Evolutionary conservation across 2,329 filamentous ascomycete species (phyloP), one percentile per base, ranked within the genome.

Genomic region (Colletotrichum tropicale): DNA sequence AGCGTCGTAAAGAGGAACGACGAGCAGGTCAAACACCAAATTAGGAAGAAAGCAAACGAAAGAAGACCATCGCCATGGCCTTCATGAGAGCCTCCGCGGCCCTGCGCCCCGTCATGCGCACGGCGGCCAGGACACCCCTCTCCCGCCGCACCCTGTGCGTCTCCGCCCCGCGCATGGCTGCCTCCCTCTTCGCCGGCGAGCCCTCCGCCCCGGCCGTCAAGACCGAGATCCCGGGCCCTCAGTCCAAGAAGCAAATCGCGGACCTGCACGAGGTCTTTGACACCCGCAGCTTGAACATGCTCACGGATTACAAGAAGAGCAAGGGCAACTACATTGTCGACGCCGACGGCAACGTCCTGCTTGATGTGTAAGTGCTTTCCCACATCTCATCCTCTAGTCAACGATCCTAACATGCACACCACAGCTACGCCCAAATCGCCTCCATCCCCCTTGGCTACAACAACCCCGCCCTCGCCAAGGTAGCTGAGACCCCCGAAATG

Each of bases 391-490:
- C 38, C 18, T 48, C 9, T n/a, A 12, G 38, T 48, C 18, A 21
- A 48, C 28, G 65, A 55, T 13, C 21, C 62, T 65, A 24, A 65
- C 16, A 26, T 24, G 26, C 16, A 5, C 15, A 18, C 62, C 15
- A 10, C 16, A 94, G 93, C 75, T 96, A 96, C 82, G 94, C 96
- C 67, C 96, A 98, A 86, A 98, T 98, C 82, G 96, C 96, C 77
- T 98, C 95, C 56, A 98, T 98, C 80, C 94, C 96, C 5, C 89
- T 98, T 61, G 96, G 96, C 76, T 98, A 98, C 91, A 98, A 96
- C 90, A 98, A 98, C 87, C 93, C 95, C 8, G 86, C 89, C 78
- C 90, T 98, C 77, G 88, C 91, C 79, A 89, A 92, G 80, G 92
- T 93, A 38, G 94, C 95, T 30, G 90, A 91, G 77, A 94, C 93